Conservation (phyloP, 495 filamentous ascomycete genomes). For the Aspergillus leporis region DNA sequence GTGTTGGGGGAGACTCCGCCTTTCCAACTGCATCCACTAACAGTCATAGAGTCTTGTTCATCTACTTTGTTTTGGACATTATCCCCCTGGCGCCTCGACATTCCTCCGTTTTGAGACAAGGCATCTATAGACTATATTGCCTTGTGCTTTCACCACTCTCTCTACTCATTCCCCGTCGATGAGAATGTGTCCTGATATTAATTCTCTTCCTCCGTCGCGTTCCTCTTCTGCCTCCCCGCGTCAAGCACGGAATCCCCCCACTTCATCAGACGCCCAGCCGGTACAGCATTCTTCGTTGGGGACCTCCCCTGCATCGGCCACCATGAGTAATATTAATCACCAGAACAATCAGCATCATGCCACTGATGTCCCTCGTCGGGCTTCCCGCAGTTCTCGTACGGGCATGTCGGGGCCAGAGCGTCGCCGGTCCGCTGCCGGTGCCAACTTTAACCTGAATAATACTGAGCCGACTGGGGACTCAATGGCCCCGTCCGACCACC, state of each 20-base stretch:
- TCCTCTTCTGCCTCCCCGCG: conserved; percentile 46
- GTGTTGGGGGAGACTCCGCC: conserved; percentile 13
- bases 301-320: conserved; percentile 23
- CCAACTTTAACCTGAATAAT: conserved; percentile 75
- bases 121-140: not conserved
- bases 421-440: conserved; percentile 64
- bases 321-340: conserved; percentile 27
- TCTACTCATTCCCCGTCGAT: not conserved
- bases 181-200: conserved; percentile 69
- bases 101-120: conserved; percentile 9
- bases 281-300: conserved; percentile 17
- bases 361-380: conserved; percentile 46
- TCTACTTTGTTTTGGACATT: not conserved
- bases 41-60: not conserved
- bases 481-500: conserved; percentile 31
- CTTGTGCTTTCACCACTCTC: not conserved
- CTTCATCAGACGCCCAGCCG: conserved; percentile 19
- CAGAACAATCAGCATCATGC: conserved; percentile 10
- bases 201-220: conserved; percentile 69
- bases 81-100: not conserved
- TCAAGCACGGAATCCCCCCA: conserved; percentile 31
- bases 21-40: conserved; percentile 9
- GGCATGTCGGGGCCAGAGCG: conserved; percentile 48
- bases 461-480: conserved; percentile 55
- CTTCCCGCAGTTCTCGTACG: conserved; percentile 53